phyloP scores from a whole-genome alignment of 1,139 yeast species.

The Hyphopichia pseudoburtonii region DNA sequence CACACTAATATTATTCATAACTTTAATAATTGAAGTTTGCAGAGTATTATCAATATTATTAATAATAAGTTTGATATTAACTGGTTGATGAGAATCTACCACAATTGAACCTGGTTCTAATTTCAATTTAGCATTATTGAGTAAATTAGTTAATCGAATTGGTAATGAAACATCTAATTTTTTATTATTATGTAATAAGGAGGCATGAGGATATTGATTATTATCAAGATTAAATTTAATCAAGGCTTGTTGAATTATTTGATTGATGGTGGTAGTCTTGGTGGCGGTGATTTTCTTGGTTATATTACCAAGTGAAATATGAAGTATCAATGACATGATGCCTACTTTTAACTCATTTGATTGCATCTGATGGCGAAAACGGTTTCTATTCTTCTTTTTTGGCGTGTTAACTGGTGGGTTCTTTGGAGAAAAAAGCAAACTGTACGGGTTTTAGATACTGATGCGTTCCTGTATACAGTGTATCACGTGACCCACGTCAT shows the following conservation, averaged over 20 bases:
- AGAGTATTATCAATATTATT: not conserved
- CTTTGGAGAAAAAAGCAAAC: too few species aligned
- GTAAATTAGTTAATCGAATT: conserved; percentile 31
- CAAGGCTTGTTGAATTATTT: conserved; percentile 24
- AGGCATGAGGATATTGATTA: conserved; percentile 18
- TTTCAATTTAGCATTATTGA: conserved; percentile 32
- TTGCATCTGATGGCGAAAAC: not conserved
- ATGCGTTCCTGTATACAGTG: too few species aligned
- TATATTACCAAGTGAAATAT: conserved; percentile 18
- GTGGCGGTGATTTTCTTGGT: conserved; percentile 26
- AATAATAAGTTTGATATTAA: conserved; percentile 1
- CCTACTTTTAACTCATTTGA: not conserved
- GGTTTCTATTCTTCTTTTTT: too few species aligned
- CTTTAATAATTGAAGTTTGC: not conserved
- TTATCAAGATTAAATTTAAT: conserved; percentile 26
- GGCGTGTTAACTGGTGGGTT: too few species aligned
- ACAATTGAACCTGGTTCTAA: conserved; percentile 14
- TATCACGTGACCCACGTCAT: too few species aligned
- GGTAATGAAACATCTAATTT: conserved; percentile 33
- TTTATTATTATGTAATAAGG: conserved; percentile 25
- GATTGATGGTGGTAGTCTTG: conserved; percentile 27
- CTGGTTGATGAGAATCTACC: conserved; percentile 1
- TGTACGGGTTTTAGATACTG: too few species aligned
- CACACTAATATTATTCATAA: not conserved
- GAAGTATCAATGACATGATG: conserved; percentile 25